Conservation (phyloP, 2,329 filamentous ascomycete species). For the Scedosporium aurantiacum region DNA sequence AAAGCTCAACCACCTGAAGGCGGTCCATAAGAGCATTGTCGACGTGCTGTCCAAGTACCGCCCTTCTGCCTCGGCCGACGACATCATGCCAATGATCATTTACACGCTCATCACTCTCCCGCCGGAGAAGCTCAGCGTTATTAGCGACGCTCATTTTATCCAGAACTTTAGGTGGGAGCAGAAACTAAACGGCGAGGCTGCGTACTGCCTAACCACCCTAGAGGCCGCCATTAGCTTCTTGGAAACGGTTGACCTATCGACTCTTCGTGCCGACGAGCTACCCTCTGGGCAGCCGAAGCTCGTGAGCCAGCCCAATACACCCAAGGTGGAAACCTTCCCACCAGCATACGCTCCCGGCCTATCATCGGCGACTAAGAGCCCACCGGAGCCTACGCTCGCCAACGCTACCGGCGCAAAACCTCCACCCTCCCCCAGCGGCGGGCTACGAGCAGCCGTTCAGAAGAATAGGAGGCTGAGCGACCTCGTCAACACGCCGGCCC, state of each 20-base stretch:
- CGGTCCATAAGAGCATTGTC: conserved; percentile 87
- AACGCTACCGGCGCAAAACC: conserved; percentile 23
- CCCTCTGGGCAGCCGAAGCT: conserved; percentile 56
- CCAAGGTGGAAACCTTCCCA: conserved; percentile 44
- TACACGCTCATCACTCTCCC: conserved; percentile 89
- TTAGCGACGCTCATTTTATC: conserved; percentile 92
- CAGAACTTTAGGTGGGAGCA: conserved; percentile 78
- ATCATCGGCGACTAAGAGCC: conserved; percentile 20
- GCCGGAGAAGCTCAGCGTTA: conserved; percentile 73
- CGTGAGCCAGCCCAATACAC: conserved; percentile 34
- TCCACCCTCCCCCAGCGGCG: conserved; percentile 22
- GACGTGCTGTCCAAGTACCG: conserved; percentile 64
- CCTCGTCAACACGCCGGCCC: conserved; percentile 73
- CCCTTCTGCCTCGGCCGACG: conserved; percentile 82
- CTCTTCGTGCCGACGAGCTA: conserved; percentile 67
- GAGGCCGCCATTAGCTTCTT: conserved; percentile 92
- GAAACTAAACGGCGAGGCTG: conserved; percentile 85
- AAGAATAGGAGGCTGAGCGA: conserved; percentile 73
- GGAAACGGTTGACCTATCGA: conserved; percentile 88
- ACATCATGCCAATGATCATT: conserved; percentile 93
- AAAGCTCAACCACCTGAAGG: conserved; percentile 80
- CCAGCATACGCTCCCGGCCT: conserved; percentile 41
- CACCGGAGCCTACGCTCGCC: conserved; percentile 20
- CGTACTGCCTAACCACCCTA: conserved; percentile 91
- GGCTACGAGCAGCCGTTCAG: conserved; percentile 32